phyloP scores from a whole-genome alignment of 805 yeast genomes.

The Hanseniaspora taiwanica region DNA sequence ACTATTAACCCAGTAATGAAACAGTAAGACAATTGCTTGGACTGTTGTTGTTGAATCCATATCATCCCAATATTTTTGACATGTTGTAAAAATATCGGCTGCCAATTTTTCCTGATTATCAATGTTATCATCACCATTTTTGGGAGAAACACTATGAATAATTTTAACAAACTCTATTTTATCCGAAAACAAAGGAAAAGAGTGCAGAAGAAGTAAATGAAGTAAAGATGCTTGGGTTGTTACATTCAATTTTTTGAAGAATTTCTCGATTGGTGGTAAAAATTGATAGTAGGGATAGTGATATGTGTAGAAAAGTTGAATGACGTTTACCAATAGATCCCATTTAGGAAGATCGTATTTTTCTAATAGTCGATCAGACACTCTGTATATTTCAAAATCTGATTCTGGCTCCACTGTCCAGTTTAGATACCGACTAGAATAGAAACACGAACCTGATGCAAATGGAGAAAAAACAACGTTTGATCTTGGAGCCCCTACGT shows the following conservation, averaged over 20 bases:
- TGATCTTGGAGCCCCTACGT: not conserved
- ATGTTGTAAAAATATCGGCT: not conserved
- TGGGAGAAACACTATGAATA: not conserved
- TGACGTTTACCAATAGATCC: not conserved
- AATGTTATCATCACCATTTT: not conserved
- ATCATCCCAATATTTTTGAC: conserved; percentile 2
- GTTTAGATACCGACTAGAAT: not conserved
- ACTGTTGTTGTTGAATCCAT: conserved; percentile 1
- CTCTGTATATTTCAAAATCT: not conserved
- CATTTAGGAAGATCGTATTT: conserved; percentile 4
- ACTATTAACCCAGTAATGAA: not conserved
- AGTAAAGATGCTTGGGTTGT: conserved; percentile 2
- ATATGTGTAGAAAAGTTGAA: conserved; percentile 3
- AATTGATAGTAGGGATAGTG: conserved; percentile 4
- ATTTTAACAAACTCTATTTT: not conserved
- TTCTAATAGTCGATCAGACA: not conserved
- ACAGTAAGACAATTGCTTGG: conserved; percentile 3
- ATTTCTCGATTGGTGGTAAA: conserved; percentile 1
- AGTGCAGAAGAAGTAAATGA: conserved; percentile 5
- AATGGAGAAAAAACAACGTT: not conserved
- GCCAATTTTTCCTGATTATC: not conserved
- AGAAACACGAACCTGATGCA: not conserved
- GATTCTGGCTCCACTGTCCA: not conserved
- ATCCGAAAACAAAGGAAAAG: conserved; percentile 1
- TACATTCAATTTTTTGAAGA: conserved; percentile 1